phyloP scores from a whole-genome alignment of 805 yeast species.

The Saturnispora saitoi region DNA sequence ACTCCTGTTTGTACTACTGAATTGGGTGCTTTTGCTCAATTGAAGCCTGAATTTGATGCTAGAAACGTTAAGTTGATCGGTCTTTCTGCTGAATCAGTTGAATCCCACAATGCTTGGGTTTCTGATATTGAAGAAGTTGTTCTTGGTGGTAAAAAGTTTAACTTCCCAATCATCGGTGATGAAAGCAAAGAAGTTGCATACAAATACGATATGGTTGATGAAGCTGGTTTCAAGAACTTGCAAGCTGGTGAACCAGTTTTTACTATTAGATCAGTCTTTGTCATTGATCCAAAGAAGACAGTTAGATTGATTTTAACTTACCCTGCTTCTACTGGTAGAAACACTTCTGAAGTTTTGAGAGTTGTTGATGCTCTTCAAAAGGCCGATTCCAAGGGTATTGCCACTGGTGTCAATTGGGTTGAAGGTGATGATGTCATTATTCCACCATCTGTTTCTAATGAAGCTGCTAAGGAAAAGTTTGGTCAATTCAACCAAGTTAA shows the following conservation, averaged over 20 bases:
- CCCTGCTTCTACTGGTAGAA: slow-evolving; percentile 94
- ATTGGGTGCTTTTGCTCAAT: slow-evolving; percentile 84
- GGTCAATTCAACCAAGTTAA: slow-evolving; percentile 80
- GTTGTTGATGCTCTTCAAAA: slow-evolving; percentile 82
- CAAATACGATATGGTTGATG: slow-evolving; percentile 81
- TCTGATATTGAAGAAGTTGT: slow-evolving; percentile 84
- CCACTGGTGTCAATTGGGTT: slow-evolving; percentile 89
- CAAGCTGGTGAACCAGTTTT: slow-evolving; percentile 58
- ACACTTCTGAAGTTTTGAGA: slow-evolving; percentile 86
- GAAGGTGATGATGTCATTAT: slow-evolving; percentile 87
- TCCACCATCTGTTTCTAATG: slow-evolving; percentile 78
- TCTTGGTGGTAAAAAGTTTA: slow-evolving; percentile 55
- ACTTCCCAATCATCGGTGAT: slow-evolving; percentile 90
- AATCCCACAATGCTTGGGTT: slow-evolving; percentile 78
- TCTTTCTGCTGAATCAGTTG: slow-evolving; percentile 75
- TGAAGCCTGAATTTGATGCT: slow-evolving; percentile 80
- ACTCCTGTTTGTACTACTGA: slow-evolving; percentile 97
- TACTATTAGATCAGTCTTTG: slow-evolving; percentile 87
- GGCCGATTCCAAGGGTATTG: slow-evolving; percentile 75
- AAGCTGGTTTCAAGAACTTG: slow-evolving; percentile 70
- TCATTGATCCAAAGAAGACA: slow-evolving; percentile 86
- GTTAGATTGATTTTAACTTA: slow-evolving; percentile 79
- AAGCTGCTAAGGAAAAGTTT: slow-evolving; percentile 70
- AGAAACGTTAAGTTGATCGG: slow-evolving; percentile 87
- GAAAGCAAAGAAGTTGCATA: slow-evolving; percentile 76